Percentiles rank a stretch among this genome's conserved stretches.
Conservation (phyloP, 108 stramenopile genomes). For the Cyclotella distinguenda region DNA sequence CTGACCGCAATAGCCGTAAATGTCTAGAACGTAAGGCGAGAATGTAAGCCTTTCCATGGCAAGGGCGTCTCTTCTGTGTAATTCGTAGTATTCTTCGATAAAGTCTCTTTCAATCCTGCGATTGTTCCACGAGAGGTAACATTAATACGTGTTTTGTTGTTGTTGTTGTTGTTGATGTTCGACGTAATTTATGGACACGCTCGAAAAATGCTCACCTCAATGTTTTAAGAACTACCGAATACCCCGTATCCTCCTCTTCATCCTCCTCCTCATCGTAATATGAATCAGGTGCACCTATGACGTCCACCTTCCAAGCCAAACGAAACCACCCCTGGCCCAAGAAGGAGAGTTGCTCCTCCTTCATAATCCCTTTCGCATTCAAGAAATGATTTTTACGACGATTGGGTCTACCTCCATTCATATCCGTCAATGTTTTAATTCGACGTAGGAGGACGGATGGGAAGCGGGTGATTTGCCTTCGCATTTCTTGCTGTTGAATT, state of each 20-base stretch:
- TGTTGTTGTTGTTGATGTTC: too few species aligned
- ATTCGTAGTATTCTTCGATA: conserved; percentile 75
- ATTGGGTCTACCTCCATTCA: neutral
- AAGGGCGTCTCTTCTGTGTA: conserved; percentile 82
- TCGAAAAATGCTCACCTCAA: conserved; percentile 50
- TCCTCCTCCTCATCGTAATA: conserved; percentile 38
- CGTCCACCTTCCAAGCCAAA: conserved; percentile 65
- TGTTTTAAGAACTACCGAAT: conserved; percentile 74
- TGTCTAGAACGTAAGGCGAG: conserved; percentile 75
- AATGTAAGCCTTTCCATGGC: conserved; percentile 85
- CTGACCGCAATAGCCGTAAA: conserved; percentile 87
- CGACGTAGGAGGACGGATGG: conserved; percentile 13
- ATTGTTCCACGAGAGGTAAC: neutral
- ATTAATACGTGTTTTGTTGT: too few species aligned
- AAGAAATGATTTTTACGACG: conserved; percentile 12
- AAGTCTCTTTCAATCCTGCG: conserved; percentile 74
- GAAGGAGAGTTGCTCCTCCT: conserved; percentile 46
- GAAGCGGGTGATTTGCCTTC: conserved; percentile 21
- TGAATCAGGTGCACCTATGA: conserved; percentile 4
- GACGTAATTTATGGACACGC: too few species aligned
- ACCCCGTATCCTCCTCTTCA: neutral
- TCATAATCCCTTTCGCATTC: conserved; percentile 28
- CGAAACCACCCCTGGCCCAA: conserved; percentile 87
- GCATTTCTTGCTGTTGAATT: neutral
- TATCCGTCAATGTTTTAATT: neutral